Conservation (phyloP, 139 green algal genomes). For the Closterium sp. region DNA sequence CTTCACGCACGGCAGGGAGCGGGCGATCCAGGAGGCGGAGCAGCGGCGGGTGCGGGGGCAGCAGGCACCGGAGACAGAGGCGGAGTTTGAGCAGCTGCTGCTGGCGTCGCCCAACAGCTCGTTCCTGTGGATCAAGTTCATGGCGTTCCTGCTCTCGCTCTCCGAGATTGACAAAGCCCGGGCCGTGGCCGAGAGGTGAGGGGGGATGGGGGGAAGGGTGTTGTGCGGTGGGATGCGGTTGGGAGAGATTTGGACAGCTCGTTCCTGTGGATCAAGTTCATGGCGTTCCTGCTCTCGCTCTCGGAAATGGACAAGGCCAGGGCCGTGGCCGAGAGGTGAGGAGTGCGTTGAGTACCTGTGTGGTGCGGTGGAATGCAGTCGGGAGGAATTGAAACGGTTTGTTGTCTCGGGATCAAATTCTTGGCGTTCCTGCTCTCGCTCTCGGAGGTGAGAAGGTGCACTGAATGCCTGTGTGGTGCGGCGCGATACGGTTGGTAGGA, state of each 20-base stretch:
- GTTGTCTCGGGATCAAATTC: neutral
- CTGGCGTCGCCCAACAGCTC: slow-evolving; percentile 73
- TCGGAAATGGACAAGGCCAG: slow-evolving; percentile 75
- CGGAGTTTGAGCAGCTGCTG: slow-evolving; percentile 81
- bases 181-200: slow-evolving; percentile 60
- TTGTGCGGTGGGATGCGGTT: neutral
- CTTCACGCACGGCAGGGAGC: slow-evolving; percentile 54
- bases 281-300: slow-evolving; percentile 63
- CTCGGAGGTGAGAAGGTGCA: slow-evolving; percentile 60
- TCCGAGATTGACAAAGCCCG: slow-evolving; percentile 75
- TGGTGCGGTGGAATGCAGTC: neutral
- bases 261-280: slow-evolving; percentile 3
- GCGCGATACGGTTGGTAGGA: neutral
- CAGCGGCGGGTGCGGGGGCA: slow-evolving; percentile 55
- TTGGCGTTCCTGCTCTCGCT: slow-evolving; percentile 62
- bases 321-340: slow-evolving; percentile 60
- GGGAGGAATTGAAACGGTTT: neutral
- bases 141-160: slow-evolving; percentile 82
- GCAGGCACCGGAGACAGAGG: slow-evolving; percentile 60
- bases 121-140: slow-evolving; percentile 93
- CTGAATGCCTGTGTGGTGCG: neutral
- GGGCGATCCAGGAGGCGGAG: slow-evolving; percentile 64
- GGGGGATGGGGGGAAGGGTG: neutral
- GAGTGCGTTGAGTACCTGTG: neutral
- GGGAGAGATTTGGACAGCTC: neutral